These are phyloP conservation scores for Rauvolfia tetraphylla DNA, from an alignment of 257 asterid genomes.

Conservation along the genomic window DNA sequence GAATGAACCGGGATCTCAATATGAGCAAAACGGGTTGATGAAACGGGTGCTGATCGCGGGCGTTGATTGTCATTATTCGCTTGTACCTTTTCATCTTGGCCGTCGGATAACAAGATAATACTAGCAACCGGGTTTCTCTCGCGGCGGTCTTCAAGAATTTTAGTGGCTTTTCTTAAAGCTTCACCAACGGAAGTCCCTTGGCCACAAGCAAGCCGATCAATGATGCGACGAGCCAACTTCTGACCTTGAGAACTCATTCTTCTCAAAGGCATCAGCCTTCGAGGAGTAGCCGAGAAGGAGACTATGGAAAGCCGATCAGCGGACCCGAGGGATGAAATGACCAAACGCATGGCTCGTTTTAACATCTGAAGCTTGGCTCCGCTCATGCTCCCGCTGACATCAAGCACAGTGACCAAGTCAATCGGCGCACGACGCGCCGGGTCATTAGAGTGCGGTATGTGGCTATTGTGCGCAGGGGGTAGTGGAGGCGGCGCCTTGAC, in stretches of 20 bases:
- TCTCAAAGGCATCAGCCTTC: conserved; percentile 51
- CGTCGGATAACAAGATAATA: conserved; percentile 71
- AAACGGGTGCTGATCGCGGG: conserved; percentile 26
- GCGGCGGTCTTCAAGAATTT: conserved; percentile 76
- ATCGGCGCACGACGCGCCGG: conserved; percentile 72
- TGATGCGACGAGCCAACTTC: conserved; percentile 48
- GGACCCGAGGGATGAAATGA: conserved; percentile 81
- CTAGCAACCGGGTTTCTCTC: conserved; percentile 81
- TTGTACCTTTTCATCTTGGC: conserved; percentile 51
- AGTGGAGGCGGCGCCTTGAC: conserved; percentile 57
- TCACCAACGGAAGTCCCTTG: conserved; percentile 62
- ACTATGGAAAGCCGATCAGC: conserved; percentile 81
- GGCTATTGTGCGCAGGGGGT: conserved; percentile 22
- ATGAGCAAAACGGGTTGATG: conserved; percentile 72
- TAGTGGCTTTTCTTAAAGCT: conserved; percentile 68
- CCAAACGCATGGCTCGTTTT: conserved; percentile 81
- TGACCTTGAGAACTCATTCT: conserved; percentile 79
- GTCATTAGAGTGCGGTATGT: conserved; percentile 25
- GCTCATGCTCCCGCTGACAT: conserved; percentile 71
- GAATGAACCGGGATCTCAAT: conserved; percentile 78
- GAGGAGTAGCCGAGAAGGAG: conserved; percentile 60
- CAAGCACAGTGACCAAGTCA: conserved; percentile 81
- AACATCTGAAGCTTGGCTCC: conserved; percentile 89
- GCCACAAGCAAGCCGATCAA: conserved; percentile 63
- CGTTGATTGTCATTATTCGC: conserved; percentile 30